Evolutionary conservation across 78 protist genomes (phyloP).

Genomic region (Dictyostelium firmibasis): DNA sequence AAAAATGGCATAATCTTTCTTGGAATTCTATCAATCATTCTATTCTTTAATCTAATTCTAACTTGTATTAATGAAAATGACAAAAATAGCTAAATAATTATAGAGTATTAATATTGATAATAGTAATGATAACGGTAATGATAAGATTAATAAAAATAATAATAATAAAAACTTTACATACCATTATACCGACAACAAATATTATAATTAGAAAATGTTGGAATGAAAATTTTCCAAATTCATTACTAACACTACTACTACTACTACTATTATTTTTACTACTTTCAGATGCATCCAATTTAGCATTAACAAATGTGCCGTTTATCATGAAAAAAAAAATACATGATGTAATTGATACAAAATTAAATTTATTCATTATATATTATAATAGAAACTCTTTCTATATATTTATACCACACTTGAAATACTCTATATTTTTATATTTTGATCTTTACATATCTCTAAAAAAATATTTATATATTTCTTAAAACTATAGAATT

Average conservation of each 20-base stretch:
- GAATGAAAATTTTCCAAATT: neutral
- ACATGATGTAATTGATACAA: neutral
- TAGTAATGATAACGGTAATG: too few species aligned
- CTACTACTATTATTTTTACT: neutral
- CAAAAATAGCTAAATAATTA: neutral
- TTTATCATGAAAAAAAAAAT: neutral
- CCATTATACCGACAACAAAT: conserved; percentile 23
- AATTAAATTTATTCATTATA: neutral
- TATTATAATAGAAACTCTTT: neutral
- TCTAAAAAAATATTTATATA: neutral
- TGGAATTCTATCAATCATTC: conserved; percentile 75
- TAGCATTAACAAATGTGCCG: neutral
- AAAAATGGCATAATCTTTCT: conserved; percentile 83
- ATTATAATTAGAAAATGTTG: conserved; percentile 24
- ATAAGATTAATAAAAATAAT: neutral
- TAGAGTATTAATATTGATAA: too few species aligned
- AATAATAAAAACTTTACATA: neutral
- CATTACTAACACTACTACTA: neutral
- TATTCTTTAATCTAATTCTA: conserved; percentile 36
- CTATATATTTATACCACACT: neutral
- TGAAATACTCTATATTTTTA: neutral
- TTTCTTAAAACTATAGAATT: too few species aligned
- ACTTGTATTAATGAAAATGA: conserved; percentile 48
- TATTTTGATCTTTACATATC: neutral
- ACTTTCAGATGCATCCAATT: neutral